A percentile compares a stretch with the other conserved stretches of the same genome.
Conservation (phyloP, 2,329 filamentous ascomycete genomes). For the Xylariomycetidae sp. region DNA sequence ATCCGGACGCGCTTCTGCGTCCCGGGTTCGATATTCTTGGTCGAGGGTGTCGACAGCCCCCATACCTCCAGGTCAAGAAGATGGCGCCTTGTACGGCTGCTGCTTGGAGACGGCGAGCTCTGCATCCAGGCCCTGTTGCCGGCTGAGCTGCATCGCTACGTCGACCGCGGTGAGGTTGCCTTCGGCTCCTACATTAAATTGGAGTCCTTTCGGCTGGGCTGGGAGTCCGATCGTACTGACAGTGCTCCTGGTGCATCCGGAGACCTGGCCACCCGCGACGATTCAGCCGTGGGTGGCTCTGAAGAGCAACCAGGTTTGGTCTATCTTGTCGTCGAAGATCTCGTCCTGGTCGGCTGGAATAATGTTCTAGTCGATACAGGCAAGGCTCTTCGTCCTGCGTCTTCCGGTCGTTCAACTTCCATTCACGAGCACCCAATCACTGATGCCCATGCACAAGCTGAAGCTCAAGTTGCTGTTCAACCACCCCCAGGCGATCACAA, state of each 20-base stretch:
- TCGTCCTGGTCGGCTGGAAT: slow-evolving; percentile 44
- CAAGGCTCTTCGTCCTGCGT: too few relatives aligned
- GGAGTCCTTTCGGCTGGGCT: slow-evolving; percentile 33
- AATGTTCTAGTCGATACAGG: slow-evolving; percentile 29
- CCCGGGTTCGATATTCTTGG: slow-evolving; percentile 42
- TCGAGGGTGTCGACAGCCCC: slow-evolving; percentile 37
- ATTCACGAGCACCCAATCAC: too few relatives aligned
- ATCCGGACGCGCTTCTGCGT: slow-evolving; percentile 42
- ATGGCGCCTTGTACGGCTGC: slow-evolving; percentile 40
- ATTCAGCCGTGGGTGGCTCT: too few relatives aligned
- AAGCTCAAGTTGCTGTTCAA: neutral
- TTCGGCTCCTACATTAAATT: slow-evolving; percentile 44
- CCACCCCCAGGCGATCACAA: too few relatives aligned
- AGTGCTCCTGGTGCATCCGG: too few relatives aligned
- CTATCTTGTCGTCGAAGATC: slow-evolving; percentile 39
- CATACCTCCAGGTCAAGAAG: slow-evolving; percentile 29
- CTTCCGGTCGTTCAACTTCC: too few relatives aligned
- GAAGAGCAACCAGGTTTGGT: slow-evolving; percentile 26
- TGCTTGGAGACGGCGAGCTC: slow-evolving; percentile 47
- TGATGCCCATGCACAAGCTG: neutral
- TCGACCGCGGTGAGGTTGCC: slow-evolving; percentile 38
- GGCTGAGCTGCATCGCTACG: slow-evolving; percentile 40
- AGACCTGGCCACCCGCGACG: too few relatives aligned
- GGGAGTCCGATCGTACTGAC: too few relatives aligned
- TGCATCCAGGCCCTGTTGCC: slow-evolving; percentile 48